phyloP scores from a whole-genome alignment of 352 stramenopile genomes.

The Phytophthora fragariae region DNA sequence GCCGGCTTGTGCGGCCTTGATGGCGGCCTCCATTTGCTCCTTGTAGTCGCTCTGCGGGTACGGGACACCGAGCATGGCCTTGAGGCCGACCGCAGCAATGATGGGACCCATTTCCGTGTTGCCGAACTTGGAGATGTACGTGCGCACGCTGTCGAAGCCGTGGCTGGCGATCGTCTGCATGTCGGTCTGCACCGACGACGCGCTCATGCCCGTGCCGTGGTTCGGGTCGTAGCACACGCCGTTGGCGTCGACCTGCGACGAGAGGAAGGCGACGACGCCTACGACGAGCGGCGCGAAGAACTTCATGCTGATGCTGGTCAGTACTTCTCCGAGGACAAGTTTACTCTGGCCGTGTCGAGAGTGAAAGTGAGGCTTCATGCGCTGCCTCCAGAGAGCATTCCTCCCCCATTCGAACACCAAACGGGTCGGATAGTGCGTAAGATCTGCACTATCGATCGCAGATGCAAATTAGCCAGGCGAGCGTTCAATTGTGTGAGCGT shows the following conservation, averaged over 20 bases:
- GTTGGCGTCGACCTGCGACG: slow-evolving; percentile 47
- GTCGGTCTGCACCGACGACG: slow-evolving; percentile 40
- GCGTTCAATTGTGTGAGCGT: slow-evolving; percentile 24
- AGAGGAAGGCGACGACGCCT: slow-evolving; percentile 41
- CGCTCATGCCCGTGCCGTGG: slow-evolving; percentile 43
- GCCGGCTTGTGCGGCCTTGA: slow-evolving; percentile 45
- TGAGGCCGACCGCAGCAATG: slow-evolving; percentile 49
- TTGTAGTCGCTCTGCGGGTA: slow-evolving; percentile 49
- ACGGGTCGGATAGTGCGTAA: slow-evolving; percentile 14
- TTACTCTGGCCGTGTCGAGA: slow-evolving; percentile 28
- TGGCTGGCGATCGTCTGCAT: slow-evolving; percentile 52
- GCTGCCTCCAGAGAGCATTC: slow-evolving; percentile 6
- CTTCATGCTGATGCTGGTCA: slow-evolving; percentile 40
- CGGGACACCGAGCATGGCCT: slow-evolving; percentile 52
- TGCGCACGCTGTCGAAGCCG: slow-evolving; percentile 64
- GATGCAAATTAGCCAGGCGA: slow-evolving; percentile 12
- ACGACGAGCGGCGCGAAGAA: slow-evolving; percentile 34
- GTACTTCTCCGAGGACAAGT: slow-evolving; percentile 26
- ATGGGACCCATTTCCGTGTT: slow-evolving; percentile 49
- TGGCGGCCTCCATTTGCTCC: slow-evolving; percentile 41
- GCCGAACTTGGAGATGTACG: slow-evolving; percentile 63
- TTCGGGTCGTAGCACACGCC: slow-evolving; percentile 69
- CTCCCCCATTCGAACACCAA: slow-evolving; percentile 26
- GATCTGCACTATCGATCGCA: slow-evolving; percentile 19
- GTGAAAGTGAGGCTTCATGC: slow-evolving; percentile 17